A percentile compares a stretch with the other conserved stretches of the same genome.
phyloP scores from a whole-genome alignment of 768 basidiomycete genomes.

The Neoboletus subvelutipes region DNA sequence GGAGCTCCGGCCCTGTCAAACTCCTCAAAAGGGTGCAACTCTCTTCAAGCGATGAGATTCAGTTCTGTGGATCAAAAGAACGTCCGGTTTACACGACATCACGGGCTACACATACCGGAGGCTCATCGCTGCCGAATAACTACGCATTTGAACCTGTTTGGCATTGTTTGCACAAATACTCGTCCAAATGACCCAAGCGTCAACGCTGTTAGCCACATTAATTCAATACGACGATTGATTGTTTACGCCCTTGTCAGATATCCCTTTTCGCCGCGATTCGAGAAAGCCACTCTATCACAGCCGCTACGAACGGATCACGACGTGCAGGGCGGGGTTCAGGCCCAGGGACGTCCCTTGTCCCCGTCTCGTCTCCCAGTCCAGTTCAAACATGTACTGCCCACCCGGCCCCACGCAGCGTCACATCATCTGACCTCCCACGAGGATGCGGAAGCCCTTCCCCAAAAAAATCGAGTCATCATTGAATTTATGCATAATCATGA shows the following conservation, averaged over 20 bases:
- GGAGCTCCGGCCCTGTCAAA: constrained; percentile 4
- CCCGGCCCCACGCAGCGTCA: neutral
- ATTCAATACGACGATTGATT: neutral
- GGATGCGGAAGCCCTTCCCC: neutral
- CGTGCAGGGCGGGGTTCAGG: constrained; percentile 10
- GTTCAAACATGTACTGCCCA: neutral
- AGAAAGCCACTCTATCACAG: neutral
- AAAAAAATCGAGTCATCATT: neutral
- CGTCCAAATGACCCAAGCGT: neutral
- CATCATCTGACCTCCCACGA: constrained; percentile 16
- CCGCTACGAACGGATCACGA: constrained; percentile 11
- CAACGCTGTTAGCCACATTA: no score
- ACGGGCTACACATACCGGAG: neutral
- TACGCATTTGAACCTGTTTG: neutral
- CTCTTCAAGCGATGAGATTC: constrained; percentile 4
- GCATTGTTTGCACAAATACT: constrained; percentile 3
- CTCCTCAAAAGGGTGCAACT: constrained; percentile 1
- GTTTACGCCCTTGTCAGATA: neutral
- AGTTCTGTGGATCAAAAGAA: neutral
- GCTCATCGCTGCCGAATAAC: neutral
- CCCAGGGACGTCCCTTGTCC: constrained; percentile 4
- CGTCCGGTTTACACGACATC: neutral
- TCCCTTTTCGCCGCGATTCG: neutral
- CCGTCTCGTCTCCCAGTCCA: neutral
- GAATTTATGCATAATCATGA: neutral